A percentile compares a stretch with the other conserved stretches of the same genome.
phyloP scores from a whole-genome alignment of 2,329 filamentous ascomycete species.

The Ophiosphaerella korrae region DNA sequence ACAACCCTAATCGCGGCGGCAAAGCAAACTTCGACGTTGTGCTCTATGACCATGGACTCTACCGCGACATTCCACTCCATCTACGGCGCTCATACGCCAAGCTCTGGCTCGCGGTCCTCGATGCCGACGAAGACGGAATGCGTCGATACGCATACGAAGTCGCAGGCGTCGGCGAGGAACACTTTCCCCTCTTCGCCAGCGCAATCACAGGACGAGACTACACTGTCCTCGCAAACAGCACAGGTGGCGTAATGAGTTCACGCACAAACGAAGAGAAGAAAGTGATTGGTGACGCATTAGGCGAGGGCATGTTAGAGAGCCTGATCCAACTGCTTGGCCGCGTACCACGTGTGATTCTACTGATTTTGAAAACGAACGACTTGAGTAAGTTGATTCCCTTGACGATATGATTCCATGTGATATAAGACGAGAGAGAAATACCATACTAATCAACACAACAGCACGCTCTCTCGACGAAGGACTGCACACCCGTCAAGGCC shows the following conservation, averaged over 20 bases:
- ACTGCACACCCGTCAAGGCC: conserved; percentile 72
- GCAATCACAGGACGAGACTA: conserved; percentile 96
- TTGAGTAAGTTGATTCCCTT: no score
- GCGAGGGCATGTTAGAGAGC: conserved; percentile 86
- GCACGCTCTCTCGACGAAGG: conserved; percentile 90
- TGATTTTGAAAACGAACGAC: background rate
- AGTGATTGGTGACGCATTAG: conserved; percentile 80
- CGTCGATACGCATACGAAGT: conserved; percentile 86
- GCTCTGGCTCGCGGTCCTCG: conserved; percentile 94
- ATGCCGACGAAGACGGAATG: conserved; percentile 85
- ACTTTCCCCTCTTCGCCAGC: conserved; percentile 93
- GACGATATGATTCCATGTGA: background rate
- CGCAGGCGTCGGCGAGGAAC: conserved; percentile 83
- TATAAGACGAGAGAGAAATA: no score
- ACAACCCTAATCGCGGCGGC: conserved; percentile 65
- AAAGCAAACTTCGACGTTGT: conserved; percentile 88
- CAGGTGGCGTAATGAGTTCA: conserved; percentile 53
- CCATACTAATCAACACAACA: conserved; percentile 23
- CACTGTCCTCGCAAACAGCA: conserved; percentile 67
- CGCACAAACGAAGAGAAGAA: conserved; percentile 81
- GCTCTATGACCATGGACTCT: conserved; percentile 95
- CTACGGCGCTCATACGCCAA: conserved; percentile 89
- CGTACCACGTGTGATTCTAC: conserved; percentile 80
- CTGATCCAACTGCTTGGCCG: conserved; percentile 85
- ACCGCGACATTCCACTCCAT: conserved; percentile 83